These are phyloP conservation scores for Aspergillus nomiae DNA, from an alignment of 2,329 filamentous ascomycete species.

Conservation along the genomic window DNA sequence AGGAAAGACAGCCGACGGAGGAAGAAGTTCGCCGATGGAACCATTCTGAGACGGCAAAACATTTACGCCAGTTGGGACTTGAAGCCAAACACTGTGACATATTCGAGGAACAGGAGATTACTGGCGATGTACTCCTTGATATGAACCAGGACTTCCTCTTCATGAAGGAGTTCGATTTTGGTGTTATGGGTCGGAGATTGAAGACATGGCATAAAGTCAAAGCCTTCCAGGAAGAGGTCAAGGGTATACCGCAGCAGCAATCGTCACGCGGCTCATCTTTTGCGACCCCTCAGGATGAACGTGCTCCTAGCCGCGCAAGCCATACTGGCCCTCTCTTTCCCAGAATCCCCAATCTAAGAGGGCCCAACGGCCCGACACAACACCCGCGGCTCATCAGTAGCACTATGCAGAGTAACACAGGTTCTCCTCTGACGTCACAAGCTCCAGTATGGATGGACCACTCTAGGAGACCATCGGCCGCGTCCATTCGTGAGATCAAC, in stretches of 20 bases:
- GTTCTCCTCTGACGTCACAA: constrained; percentile 49
- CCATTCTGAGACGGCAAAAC: constrained; percentile 80
- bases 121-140: constrained; percentile 85
- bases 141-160: constrained; percentile 97
- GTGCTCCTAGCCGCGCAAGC: constrained; percentile 44
- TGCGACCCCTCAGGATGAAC: constrained; percentile 47
- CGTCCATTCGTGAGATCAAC: constrained; percentile 77
- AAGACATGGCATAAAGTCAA: constrained; percentile 99
- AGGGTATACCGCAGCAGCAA: constrained; percentile 54
- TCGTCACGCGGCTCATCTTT: constrained; percentile 35
- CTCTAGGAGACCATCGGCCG: constrained; percentile 68
- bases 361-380: constrained; percentile 28
- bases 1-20: constrained; percentile 68
- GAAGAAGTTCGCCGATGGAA: constrained; percentile 79
- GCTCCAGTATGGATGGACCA: constrained; percentile 46
- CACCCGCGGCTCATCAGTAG: constrained; percentile 34
- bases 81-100: constrained; percentile 91
- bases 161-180: constrained; percentile 92
- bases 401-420: constrained; percentile 32
- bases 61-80: constrained; percentile 80
- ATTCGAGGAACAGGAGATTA: constrained; percentile 93
- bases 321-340: constrained; percentile 44
- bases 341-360: constrained; percentile 41
- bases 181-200: constrained; percentile 82
- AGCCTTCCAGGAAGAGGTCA: constrained; percentile 82